These are phyloP conservation scores for Oemleria cerasiformis DNA, from an alignment of 306 rosid genomes.

Conservation along the genomic window DNA sequence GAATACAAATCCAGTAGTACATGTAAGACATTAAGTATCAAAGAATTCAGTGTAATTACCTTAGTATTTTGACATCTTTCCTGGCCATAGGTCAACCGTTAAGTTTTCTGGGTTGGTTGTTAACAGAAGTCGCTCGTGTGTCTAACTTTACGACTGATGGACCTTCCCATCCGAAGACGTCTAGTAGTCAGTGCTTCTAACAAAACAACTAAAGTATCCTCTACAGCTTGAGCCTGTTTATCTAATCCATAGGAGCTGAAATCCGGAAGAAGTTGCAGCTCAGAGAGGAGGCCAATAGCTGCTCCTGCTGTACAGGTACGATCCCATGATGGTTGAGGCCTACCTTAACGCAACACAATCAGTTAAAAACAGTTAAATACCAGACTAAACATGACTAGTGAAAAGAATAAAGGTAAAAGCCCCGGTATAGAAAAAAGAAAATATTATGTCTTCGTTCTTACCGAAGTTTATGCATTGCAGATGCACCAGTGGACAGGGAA, in stretches of 20 bases:
- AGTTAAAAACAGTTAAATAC: not conserved
- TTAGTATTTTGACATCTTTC: not conserved
- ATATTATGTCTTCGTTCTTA: slow-evolving; percentile 34
- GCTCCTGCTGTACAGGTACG: slow-evolving; percentile 97
- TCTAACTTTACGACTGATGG: slow-evolving; percentile 71
- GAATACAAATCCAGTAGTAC: not conserved
- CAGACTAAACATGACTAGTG: slow-evolving; percentile 5
- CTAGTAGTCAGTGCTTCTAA: slow-evolving; percentile 76
- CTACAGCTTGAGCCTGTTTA: slow-evolving; percentile 63
- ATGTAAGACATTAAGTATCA: not conserved
- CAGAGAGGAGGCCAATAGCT: slow-evolving; percentile 67
- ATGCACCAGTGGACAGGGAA: slow-evolving; percentile 69
- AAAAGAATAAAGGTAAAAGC: not conserved
- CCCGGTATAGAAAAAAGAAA: not conserved
- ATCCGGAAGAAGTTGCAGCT: slow-evolving; percentile 63
- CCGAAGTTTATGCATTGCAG: slow-evolving; percentile 95
- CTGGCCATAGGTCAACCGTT: not conserved
- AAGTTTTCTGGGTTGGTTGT: slow-evolving; percentile 12
- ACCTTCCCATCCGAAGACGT: slow-evolving; percentile 93
- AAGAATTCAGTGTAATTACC: slow-evolving; percentile 15
- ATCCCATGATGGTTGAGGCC: slow-evolving; percentile 99
- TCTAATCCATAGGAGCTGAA: slow-evolving; percentile 53
- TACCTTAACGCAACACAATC: slow-evolving; percentile 31
- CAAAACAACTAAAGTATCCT: slow-evolving; percentile 51
- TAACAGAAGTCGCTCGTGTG: slow-evolving; percentile 47